Evolutionary conservation across 2,329 filamentous ascomycete species (phyloP).

Genomic region (Gaeumannomyces tritici): DNA sequence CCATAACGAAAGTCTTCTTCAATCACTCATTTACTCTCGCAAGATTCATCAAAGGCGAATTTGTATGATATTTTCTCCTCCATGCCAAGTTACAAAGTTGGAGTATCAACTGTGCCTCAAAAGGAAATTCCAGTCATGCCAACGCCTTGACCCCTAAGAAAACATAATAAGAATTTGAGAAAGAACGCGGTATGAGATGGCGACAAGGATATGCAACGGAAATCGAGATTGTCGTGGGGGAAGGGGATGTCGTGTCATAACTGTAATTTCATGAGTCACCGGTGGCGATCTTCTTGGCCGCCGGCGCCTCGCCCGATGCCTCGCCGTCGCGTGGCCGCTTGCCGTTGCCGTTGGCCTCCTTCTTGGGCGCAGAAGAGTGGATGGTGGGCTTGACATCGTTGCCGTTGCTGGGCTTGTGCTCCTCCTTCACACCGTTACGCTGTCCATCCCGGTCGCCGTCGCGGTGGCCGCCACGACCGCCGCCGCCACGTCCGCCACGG

Average conservation of each 20-base stretch:
- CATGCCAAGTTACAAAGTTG: neutral
- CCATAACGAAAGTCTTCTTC: neutral
- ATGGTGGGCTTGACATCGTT: constrained; percentile 31
- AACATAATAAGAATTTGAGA: neutral
- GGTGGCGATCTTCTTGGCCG: constrained; percentile 53
- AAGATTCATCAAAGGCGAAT: neutral
- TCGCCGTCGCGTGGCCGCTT: constrained; percentile 47
- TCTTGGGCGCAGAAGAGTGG: constrained; percentile 24
- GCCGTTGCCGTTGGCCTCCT: constrained; percentile 25
- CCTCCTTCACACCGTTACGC: constrained; percentile 11
- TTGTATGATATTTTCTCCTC: neutral
- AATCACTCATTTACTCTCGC: neutral
- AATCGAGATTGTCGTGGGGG: neutral
- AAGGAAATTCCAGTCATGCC: neutral
- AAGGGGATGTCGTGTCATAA: neutral
- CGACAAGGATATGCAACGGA: neutral
- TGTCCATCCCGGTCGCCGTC: constrained; percentile 23
- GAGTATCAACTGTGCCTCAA: neutral
- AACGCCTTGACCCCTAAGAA: constrained; percentile 3
- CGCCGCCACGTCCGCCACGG: constrained; percentile 29
- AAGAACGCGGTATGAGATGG: neutral
- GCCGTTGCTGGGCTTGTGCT: constrained; percentile 10
- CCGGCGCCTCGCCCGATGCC: constrained; percentile 28
- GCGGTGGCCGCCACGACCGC: constrained; percentile 12
- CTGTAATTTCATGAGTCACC: constrained; percentile 8